A percentile compares a stretch with the other conserved stretches of the same genome.
phyloP scores from a whole-genome alignment of 305 asterid species.

The Rubia occidens region DNA sequence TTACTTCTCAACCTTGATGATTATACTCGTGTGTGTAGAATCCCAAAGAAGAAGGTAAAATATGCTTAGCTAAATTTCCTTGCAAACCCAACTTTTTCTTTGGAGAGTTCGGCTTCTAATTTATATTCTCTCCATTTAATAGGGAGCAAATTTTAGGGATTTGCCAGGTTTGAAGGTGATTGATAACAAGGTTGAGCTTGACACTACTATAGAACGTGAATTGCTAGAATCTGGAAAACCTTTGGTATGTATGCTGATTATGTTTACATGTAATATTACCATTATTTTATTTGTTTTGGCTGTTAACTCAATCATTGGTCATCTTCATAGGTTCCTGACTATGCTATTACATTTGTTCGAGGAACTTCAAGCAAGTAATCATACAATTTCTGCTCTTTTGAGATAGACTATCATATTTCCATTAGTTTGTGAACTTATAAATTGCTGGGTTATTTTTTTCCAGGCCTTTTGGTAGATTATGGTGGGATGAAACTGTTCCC shows the following conservation, averaged over 20 bases:
- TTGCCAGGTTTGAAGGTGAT: background rate
- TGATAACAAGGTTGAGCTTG: background rate
- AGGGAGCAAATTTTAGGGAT: constrained; percentile 13
- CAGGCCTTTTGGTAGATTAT: constrained; percentile 59
- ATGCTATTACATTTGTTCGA: constrained; percentile 48
- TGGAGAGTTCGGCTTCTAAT: no score
- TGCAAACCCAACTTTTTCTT: no score
- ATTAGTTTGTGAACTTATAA: no score
- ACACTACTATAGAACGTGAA: background rate
- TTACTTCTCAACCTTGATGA: constrained; percentile 46
- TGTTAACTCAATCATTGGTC: no score
- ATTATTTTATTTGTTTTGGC: no score
- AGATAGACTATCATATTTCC: no score
- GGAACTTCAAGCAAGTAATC: constrained; percentile 24
- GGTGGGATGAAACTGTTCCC: constrained; percentile 90
- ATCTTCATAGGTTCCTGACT: constrained; percentile 38
- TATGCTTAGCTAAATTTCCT: background rate
- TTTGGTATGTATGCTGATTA: constrained; percentile 27
- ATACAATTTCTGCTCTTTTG: no score
- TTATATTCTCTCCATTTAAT: no score
- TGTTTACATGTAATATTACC: no score
- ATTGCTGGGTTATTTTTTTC: no score
- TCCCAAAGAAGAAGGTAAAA: constrained; percentile 46
- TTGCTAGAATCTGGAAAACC: constrained; percentile 60
- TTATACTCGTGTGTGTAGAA: constrained; percentile 43